Evolutionary conservation across 2,329 filamentous ascomycete species (phyloP).

Genomic region (Niveomyces coronatus): DNA sequence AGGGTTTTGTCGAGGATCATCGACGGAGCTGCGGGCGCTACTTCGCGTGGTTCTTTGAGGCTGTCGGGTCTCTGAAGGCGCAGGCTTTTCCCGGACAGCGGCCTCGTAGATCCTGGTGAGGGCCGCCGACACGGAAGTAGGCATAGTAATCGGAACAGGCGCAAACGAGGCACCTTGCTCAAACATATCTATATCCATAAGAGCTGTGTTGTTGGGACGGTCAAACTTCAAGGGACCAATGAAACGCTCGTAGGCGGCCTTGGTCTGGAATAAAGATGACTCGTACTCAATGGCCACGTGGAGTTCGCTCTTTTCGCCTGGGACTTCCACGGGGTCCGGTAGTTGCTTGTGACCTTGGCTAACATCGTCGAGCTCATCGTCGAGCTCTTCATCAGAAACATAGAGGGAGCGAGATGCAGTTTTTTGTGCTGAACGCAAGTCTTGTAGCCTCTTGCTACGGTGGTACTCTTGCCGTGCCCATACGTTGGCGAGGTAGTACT

Average conservation of each 20-base stretch:
- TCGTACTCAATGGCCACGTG: conserved; percentile 32
- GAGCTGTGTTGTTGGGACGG: conserved; percentile 15
- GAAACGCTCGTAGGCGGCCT: conserved; percentile 24
- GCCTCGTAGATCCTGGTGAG: conserved; percentile 22
- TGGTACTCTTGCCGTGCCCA: conserved; percentile 33
- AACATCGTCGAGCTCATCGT: not conserved
- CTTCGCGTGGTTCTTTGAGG: too few species aligned
- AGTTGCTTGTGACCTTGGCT: conserved; percentile 2
- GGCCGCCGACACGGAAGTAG: conserved; percentile 18
- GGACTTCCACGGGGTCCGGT: not conserved
- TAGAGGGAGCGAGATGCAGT: not conserved
- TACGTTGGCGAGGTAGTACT: conserved; percentile 32
- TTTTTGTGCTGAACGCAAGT: not conserved
- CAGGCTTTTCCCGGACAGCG: conserved; percentile 16
- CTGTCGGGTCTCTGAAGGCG: too few species aligned
- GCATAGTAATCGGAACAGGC: conserved; percentile 23
- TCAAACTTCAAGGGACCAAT: conserved; percentile 24
- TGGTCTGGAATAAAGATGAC: conserved; percentile 29
- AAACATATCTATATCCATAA: conserved; percentile 17
- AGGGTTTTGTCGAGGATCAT: not conserved
- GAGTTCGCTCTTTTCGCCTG: conserved; percentile 16
- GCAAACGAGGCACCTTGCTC: conserved; percentile 17
- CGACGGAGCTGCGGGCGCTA: not conserved
- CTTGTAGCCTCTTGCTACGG: conserved; percentile 20
- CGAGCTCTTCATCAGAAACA: conserved; percentile 11